Evolutionary conservation across 2,329 filamentous ascomycete genomes (phyloP).

Genomic region (Colletotrichum sp.): DNA sequence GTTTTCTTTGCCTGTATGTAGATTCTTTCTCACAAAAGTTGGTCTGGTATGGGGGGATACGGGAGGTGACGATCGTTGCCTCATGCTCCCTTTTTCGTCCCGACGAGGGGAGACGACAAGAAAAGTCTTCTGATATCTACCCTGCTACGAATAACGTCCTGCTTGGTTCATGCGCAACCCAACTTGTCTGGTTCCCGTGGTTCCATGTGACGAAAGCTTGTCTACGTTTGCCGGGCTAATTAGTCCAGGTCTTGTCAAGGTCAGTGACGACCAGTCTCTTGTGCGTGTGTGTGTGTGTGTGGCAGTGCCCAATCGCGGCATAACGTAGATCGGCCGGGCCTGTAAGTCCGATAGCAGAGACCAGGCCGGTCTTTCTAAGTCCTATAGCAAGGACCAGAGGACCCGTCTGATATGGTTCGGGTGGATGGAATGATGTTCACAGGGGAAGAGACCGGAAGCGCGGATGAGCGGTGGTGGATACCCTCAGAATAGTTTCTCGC

Average conservation of each 20-base stretch:
- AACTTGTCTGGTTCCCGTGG: neutral
- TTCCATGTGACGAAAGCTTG: neutral
- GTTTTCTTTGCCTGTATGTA: constrained; percentile 3
- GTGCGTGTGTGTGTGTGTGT: neutral
- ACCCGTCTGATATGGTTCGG: neutral
- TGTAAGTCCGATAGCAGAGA: neutral
- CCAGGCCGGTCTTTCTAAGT: neutral
- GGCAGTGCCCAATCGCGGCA: neutral
- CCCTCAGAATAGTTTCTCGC: neutral
- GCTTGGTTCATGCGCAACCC: neutral
- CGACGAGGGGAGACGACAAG: neutral
- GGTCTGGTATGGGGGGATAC: neutral
- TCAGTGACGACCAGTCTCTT: neutral
- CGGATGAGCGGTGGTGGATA: neutral
- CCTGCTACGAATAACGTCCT: constrained; percentile 1
- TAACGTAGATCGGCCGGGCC: neutral
- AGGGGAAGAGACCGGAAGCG: neutral
- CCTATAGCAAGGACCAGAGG: neutral
- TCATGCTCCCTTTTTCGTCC: neutral
- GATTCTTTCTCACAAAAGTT: neutral
- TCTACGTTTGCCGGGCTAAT: neutral
- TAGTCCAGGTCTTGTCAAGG: neutral
- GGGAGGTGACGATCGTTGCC: neutral
- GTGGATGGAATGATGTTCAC: neutral
- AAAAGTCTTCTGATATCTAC: neutral